Evolutionary conservation across 441 rosid genomes (phyloP).

Genomic region (Cnidoscolus chayamansa): DNA sequence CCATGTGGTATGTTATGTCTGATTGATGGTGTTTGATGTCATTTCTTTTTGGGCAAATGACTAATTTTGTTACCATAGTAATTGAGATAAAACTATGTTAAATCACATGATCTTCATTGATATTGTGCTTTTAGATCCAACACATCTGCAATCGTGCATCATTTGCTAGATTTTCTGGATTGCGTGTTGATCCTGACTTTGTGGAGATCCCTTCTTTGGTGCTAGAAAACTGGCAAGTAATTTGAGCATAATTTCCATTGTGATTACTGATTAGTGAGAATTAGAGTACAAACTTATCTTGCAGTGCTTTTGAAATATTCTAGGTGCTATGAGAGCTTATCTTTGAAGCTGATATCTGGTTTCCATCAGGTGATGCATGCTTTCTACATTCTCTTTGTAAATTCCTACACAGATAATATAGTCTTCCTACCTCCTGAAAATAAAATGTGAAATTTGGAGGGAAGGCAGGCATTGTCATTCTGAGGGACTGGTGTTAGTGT

Average conservation of each 20-base stretch:
- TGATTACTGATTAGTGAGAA: neutral
- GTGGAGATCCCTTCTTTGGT: constrained; percentile 86
- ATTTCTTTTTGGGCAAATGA: constrained; percentile 6
- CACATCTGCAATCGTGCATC: constrained; percentile 88
- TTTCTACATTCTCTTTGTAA: neutral
- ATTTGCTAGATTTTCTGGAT: constrained; percentile 81
- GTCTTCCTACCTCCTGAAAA: neutral
- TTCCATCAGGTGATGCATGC: constrained; percentile 68
- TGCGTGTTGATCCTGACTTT: constrained; percentile 84
- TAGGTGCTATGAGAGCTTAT: constrained; percentile 91
- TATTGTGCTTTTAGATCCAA: constrained; percentile 59
- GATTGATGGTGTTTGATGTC: constrained; percentile 16
- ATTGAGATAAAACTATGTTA: constrained; percentile 2
- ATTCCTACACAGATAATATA: neutral
- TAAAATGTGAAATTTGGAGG: neutral
- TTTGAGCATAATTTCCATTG: constrained; percentile 13
- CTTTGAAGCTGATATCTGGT: constrained; percentile 89
- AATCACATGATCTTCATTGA: constrained; percentile 17
- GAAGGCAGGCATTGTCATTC: neutral
- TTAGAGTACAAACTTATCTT: constrained; percentile 12
- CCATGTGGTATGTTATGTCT: constrained; percentile 72
- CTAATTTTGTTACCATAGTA: neutral
- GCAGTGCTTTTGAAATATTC: constrained; percentile 25
- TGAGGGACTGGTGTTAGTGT: too few relatives aligned
- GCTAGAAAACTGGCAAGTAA: constrained; percentile 75